Percentiles rank a stretch among this genome's conserved stretches.
Evolutionary conservation across 495 filamentous ascomycete species (phyloP).

Genomic region (Aspergillus asperescens): DNA sequence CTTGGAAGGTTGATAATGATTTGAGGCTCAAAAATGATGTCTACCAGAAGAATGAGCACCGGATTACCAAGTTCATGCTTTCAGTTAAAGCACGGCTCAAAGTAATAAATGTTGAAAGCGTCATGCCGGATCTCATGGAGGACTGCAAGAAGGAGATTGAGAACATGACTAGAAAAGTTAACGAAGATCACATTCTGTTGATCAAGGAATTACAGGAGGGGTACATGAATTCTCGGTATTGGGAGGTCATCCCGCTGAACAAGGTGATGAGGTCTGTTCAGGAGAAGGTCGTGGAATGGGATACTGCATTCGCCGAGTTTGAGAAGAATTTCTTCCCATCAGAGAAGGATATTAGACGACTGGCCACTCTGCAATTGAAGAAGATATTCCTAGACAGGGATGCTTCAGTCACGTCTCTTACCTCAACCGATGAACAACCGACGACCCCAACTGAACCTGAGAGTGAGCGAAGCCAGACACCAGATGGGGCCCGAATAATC

Average conservation of each 20-base stretch:
- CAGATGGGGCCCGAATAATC: slow-evolving; percentile 30
- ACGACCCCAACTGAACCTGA: slow-evolving; percentile 40
- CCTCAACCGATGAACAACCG: slow-evolving; percentile 53
- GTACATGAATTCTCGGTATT: slow-evolving; percentile 90
- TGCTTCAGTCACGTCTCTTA: slow-evolving; percentile 64
- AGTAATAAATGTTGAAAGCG: slow-evolving; percentile 84
- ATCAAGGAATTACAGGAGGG: slow-evolving; percentile 75
- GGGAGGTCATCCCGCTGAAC: slow-evolving; percentile 92
- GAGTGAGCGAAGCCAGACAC: slow-evolving; percentile 40
- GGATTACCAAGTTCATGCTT: slow-evolving; percentile 75
- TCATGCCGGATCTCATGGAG: slow-evolving; percentile 77
- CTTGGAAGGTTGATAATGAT: slow-evolving; percentile 96
- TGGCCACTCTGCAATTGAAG: slow-evolving; percentile 87
- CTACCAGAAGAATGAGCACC: slow-evolving; percentile 69
- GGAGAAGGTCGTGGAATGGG: slow-evolving; percentile 92
- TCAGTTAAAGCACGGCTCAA: slow-evolving; percentile 80
- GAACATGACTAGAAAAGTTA: slow-evolving; percentile 62
- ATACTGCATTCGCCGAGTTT: slow-evolving; percentile 79
- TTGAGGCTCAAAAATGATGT: slow-evolving; percentile 88
- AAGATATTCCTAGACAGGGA: slow-evolving; percentile 90
- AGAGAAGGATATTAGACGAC: slow-evolving; percentile 90
- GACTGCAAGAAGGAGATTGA: slow-evolving; percentile 79
- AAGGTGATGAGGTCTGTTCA: slow-evolving; percentile 80
- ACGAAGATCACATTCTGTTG: slow-evolving; percentile 70
- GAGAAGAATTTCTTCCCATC: slow-evolving; percentile 93